Conservation (phyloP, 345 rosid species). For the Theobroma cacao region DNA sequence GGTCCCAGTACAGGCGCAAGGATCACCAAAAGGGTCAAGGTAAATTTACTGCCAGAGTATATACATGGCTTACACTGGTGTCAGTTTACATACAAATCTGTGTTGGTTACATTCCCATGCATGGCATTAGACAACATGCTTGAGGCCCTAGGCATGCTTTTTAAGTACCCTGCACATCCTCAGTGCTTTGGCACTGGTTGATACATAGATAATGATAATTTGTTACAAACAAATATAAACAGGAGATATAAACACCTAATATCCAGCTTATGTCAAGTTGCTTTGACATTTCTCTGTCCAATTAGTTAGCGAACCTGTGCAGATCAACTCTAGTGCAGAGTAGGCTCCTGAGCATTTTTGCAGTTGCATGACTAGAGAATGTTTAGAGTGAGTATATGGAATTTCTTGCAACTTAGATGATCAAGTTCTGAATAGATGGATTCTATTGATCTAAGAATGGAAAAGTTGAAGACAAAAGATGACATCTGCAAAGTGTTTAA, state of each 20-base stretch:
- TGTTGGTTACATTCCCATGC: not conserved
- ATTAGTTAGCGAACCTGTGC: not conserved
- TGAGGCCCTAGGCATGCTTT: not conserved
- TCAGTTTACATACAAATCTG: not conserved
- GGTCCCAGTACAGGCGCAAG: constrained; percentile 74
- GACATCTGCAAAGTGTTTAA: not conserved
- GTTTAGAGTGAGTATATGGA: not conserved
- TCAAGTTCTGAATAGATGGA: not conserved
- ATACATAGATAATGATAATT: not conserved
- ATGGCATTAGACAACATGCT: not conserved
- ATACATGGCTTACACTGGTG: not conserved
- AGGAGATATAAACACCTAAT: not conserved
- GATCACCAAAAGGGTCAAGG: constrained; percentile 55
- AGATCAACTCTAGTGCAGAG: not conserved
- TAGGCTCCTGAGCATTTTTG: not conserved
- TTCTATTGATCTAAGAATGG: not conserved
- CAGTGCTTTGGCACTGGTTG: not conserved
- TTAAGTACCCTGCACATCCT: not conserved
- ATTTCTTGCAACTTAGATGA: not conserved
- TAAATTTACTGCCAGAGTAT: constrained; percentile 14
- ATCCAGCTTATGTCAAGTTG: not conserved
- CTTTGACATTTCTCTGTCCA: not conserved
- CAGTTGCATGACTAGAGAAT: too few species aligned
- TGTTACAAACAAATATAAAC: not conserved
- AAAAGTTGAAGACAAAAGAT: not conserved